Evolutionary conservation across 306 rosid genomes (phyloP), one percentile per base, ranked within the genome.

Genomic region (Sphenostylis stenocarpa): DNA sequence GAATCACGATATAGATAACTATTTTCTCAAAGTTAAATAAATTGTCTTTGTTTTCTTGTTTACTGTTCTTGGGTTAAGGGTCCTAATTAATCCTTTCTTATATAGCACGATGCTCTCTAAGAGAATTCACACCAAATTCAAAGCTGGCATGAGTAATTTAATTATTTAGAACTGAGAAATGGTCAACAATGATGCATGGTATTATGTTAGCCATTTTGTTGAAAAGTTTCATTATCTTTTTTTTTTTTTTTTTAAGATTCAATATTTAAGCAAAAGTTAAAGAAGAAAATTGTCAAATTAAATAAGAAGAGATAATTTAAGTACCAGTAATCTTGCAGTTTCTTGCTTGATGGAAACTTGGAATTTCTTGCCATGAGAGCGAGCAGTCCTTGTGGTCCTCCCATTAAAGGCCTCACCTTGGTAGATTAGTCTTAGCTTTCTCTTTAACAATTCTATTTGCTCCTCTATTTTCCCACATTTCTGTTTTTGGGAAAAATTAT

Each of bases 341-440:
- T 95, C 97, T 92, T 89, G 89, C 87, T 89, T 95, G 80, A 95
- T 77, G 31, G 98, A 86, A 84, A 95, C 97, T 76, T 90, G 96
- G 61, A 92, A 92, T 75, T 95, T 95, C 85, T 81, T 90, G 71
- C 98, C 96, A 60, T 88, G 97, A 81, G 98, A 95, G 23, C 97
- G 95, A 24, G 96, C 97, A 2, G 93, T 95, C 80, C 85, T 92
- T 16, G 96, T 92, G n/a, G 86, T 81, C 83, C 84, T 95, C 36
- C 98, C 97, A 73, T 90, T 88, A 29, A 95, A 95, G 48, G 97
- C 97, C 57, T 85, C 93, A 2, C 98, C 98, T 72, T 92, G 86
- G 71, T 86, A 80, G 12, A 95, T 95, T 86, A 85, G 70, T 63
- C 87, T 77, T 23, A 95, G 86, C 86, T 92, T 95, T 84, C 83